Evolutionary conservation across 768 basidiomycete species (phyloP), one percentile per base, ranked within the genome.

Genomic region (Tricholoma bakamatsutake): DNA sequence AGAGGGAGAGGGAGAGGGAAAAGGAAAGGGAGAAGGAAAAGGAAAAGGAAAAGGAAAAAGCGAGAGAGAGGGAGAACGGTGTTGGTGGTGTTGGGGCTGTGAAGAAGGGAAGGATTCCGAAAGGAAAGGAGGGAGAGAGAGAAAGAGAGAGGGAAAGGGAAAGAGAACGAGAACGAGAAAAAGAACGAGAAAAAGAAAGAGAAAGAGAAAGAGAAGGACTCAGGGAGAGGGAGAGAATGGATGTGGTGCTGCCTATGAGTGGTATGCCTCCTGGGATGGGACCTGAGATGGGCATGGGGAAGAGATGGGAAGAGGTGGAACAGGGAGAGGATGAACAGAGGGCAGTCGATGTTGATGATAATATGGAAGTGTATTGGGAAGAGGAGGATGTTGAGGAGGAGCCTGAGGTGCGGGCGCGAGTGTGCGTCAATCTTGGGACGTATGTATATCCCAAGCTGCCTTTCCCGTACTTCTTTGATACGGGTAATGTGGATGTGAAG

Each of bases 371-470:
- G n/a, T 46, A 33, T 13, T 35, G 30, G 46, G 33, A 31, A 33
- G 28, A 21, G 51, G 40, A 53, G 30, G 46, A 27, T 28, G 35
- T n/a, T 33, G 54, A 37, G 28, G 49, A 49, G 24, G 53, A 43
- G 27, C 46, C 31, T 12, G 47, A 27, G 12, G 52, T 53, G 52
- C 52, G 39, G 40, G 43, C 52, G 17, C 64, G 65, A 45, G 67
- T 69, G 21, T 60, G 61, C 18, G 68, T 79, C 10, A 69, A 78
- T 59, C 67, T 86, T 11, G 84, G 84, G 37, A 81, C 81, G 24
- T 86, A 73, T 66, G 78, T 86, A 47, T 80, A 74, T 53, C 84
- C 84, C 1, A 67, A 70, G 40, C 67, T 79, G 42, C 84, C 84
- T 27, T 83, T 86, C 66, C 84, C 84, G 17, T 84, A 77, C 66